Conservation (phyloP, 1,284 basidiomycete species). For the Mycosarcoma mackinlayi region DNA sequence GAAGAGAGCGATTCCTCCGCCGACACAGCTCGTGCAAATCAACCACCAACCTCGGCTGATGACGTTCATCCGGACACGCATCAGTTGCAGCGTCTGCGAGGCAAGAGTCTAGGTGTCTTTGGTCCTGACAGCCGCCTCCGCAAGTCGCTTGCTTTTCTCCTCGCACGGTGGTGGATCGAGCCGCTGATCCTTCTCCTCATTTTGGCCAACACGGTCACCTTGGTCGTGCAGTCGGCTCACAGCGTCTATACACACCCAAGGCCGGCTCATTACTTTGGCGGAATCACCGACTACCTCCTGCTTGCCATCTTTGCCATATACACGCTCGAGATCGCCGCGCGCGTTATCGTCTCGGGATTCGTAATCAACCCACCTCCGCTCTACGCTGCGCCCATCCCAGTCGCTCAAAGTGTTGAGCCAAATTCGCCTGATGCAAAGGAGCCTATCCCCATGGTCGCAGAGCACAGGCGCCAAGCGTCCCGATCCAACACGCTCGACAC, state of each 20-base stretch:
- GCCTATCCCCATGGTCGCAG: conserved; percentile 1
- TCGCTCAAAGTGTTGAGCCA: not conserved
- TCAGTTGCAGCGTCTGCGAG: conserved; percentile 72
- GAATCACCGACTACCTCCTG: conserved; percentile 86
- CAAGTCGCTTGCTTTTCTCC: conserved; percentile 27
- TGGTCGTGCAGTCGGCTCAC: conserved; percentile 81
- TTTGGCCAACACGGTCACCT: conserved; percentile 82
- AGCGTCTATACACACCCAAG: conserved; percentile 71
- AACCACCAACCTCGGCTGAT: not conserved
- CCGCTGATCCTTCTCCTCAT: conserved; percentile 85
- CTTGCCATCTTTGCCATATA: conserved; percentile 86
- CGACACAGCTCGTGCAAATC: conserved; percentile 10
- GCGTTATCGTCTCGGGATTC: conserved; percentile 90
- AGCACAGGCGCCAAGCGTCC: conserved; percentile 44
- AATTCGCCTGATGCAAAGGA: conserved; percentile 11
- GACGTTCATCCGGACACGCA: conserved; percentile 15
- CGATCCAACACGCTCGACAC: conserved; percentile 60
- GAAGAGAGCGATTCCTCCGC: conserved; percentile 45
- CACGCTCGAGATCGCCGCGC: conserved; percentile 88
- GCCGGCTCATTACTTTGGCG: conserved; percentile 80
- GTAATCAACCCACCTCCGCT: conserved; percentile 79
- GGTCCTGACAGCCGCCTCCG: conserved; percentile 71
- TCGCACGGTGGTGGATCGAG: conserved; percentile 80
- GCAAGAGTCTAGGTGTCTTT: conserved; percentile 82
- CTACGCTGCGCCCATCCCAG: conserved; percentile 26